Conservation (phyloP, 495 filamentous ascomycete species). For the Talaromyces liani region DNA sequence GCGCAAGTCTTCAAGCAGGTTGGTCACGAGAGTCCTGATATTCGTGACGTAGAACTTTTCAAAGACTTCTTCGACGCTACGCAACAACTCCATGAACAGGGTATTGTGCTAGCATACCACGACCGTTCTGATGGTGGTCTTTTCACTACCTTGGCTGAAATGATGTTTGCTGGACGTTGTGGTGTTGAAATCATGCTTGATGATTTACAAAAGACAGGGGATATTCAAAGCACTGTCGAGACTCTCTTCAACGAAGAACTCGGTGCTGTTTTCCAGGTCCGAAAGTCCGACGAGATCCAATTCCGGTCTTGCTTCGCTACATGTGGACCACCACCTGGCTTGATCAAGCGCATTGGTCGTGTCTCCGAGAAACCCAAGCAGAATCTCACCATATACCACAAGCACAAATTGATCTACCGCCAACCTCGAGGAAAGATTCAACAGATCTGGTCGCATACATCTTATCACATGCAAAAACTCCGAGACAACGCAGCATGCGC, state of each 20-base stretch:
- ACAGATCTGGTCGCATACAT: slow-evolving; percentile 81
- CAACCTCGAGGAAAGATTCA: slow-evolving; percentile 68
- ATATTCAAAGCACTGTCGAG: slow-evolving; percentile 57
- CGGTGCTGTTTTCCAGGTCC: slow-evolving; percentile 94
- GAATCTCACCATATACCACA: slow-evolving; percentile 66
- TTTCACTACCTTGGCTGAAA: slow-evolving; percentile 85
- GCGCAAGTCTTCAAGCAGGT: slow-evolving; percentile 88
- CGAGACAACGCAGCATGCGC: slow-evolving; percentile 86
- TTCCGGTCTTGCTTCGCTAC: slow-evolving; percentile 91
- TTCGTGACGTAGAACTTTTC: slow-evolving; percentile 71
- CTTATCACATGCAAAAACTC: slow-evolving; percentile 82
- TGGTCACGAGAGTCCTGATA: slow-evolving; percentile 76
- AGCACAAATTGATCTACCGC: slow-evolving; percentile 56
- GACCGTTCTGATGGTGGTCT: slow-evolving; percentile 91
- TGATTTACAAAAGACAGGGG: slow-evolving; percentile 46
- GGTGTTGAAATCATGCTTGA: slow-evolving; percentile 83
- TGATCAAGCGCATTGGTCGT: slow-evolving; percentile 76
- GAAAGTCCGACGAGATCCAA: slow-evolving; percentile 69
- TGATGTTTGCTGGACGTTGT: slow-evolving; percentile 97
- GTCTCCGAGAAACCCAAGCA: slow-evolving; percentile 68
- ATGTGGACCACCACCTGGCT: slow-evolving; percentile 72
- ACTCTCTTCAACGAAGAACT: slow-evolving; percentile 93
- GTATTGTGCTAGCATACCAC: slow-evolving; percentile 89
- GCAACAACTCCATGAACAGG: slow-evolving; percentile 74
- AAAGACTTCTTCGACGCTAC: slow-evolving; percentile 91